Percentiles rank a stretch among this genome's conserved stretches.
These are phyloP conservation scores for Phylloboletellus chloephorus DNA, from an alignment of 1,284 basidiomycete genomes.

Conservation along the genomic window DNA sequence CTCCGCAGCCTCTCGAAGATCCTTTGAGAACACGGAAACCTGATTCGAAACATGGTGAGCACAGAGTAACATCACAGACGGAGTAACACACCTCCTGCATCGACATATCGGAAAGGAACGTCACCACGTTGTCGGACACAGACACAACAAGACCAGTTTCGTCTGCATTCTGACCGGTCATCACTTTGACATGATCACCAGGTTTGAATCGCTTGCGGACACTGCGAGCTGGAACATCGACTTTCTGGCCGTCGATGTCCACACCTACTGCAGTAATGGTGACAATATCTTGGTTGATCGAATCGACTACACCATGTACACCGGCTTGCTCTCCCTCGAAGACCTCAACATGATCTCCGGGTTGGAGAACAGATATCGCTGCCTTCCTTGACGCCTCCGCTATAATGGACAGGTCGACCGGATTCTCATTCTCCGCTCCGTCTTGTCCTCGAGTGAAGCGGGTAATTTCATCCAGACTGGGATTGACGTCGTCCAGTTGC, in stretches of 20 bases:
- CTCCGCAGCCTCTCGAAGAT: slow-evolving; percentile 95
- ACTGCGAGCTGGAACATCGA: slow-evolving; percentile 84
- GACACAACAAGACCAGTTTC: slow-evolving; percentile 96
- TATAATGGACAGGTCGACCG: slow-evolving; percentile 77
- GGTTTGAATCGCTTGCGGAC: slow-evolving; percentile 94
- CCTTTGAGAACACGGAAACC: slow-evolving; percentile 97
- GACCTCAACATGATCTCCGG: slow-evolving; percentile 96
- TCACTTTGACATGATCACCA: slow-evolving; percentile 98
- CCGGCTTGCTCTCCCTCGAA: slow-evolving; percentile 96
- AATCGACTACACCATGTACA: slow-evolving; percentile 87
- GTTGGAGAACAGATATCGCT: slow-evolving; percentile 86
- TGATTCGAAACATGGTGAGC: slow-evolving; percentile 27
- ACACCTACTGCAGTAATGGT: slow-evolving; percentile 78
- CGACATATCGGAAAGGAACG: slow-evolving; percentile 95
- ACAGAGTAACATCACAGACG: neutral
- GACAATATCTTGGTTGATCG: slow-evolving; percentile 85
- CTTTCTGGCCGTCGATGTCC: slow-evolving; percentile 78
- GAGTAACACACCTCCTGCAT: slow-evolving; percentile 72
- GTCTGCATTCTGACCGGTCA: slow-evolving; percentile 90
- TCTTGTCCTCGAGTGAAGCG: slow-evolving; percentile 76
- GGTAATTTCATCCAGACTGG: slow-evolving; percentile 94
- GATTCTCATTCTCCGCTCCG: slow-evolving; percentile 54
- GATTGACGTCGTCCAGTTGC: slow-evolving; percentile 86
- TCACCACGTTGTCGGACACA: slow-evolving; percentile 87
- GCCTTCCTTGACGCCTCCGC: slow-evolving; percentile 86